These are phyloP conservation scores for Monosporascus sp. DNA, from an alignment of 2,329 filamentous ascomycete genomes.

Conservation along the genomic window DNA sequence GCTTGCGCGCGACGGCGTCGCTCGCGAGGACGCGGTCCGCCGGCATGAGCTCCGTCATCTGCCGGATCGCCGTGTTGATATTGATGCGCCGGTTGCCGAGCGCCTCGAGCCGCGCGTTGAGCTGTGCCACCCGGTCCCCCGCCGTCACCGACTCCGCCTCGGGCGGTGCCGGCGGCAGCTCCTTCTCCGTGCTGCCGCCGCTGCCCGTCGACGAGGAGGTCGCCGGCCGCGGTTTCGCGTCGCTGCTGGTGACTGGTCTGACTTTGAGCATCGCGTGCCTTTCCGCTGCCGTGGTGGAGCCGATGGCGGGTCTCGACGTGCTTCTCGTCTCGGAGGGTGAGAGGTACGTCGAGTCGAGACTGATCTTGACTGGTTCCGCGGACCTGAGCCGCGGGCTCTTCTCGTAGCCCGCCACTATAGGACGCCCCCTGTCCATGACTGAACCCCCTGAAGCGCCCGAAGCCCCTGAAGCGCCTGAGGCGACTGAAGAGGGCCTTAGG, in stretches of 20 bases:
- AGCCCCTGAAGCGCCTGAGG: background rate
- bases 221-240: background rate
- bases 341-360: constrained; percentile 23
- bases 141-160: constrained; percentile 45
- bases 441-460: constrained; percentile 16
- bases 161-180: constrained; percentile 56
- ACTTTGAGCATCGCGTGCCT: no score
- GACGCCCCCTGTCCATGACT: constrained; percentile 36
- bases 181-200: constrained; percentile 42
- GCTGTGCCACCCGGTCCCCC: constrained; percentile 59
- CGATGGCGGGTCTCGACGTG: no score
- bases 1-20: constrained; percentile 54
- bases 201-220: constrained; percentile 1
- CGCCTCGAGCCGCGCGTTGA: constrained; percentile 61
- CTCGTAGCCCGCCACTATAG: constrained; percentile 26
- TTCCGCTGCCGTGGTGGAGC: no score
- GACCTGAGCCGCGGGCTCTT: constrained; percentile 10
- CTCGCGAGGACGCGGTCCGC: constrained; percentile 64
- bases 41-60: constrained; percentile 75
- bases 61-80: constrained; percentile 65
- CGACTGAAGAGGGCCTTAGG: background rate
- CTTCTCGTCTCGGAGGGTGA: background rate
- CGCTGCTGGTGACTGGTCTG: no score
- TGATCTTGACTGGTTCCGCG: constrained; percentile 24
- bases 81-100: constrained; percentile 66